Evolutionary conservation across 2,329 filamentous ascomycete genomes (phyloP), one percentile per base, ranked within the genome.

Genomic region (Penicillium sp.): DNA sequence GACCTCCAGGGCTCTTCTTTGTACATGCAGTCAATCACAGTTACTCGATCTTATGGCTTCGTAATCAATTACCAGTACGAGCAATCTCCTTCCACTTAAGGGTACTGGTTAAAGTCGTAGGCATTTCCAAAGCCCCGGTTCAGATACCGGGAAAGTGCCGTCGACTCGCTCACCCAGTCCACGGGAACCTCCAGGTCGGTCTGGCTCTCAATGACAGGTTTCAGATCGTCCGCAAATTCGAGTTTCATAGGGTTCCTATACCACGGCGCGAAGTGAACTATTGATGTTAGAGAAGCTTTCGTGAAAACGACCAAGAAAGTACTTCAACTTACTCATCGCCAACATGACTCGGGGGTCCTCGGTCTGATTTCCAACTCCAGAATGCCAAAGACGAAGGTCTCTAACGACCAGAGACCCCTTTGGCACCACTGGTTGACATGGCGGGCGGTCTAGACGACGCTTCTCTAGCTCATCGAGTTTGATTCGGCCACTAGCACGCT

Each of bases 301-400:
- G 24, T 3, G 4, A 21, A 9, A 42, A 21, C 3, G 33, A 13
- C 2, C 2, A 32, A 6, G 17, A 26, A 5, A n/a, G 2, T 13
- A 40, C 22, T 10, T 4, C 4, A 22, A 54, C 52, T 43, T 44
- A 57, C 53, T 78, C 69, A 79, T 73, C 31, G 77, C 78, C n/a
- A 82, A 63, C 79, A 82, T 82, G 17, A 81, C 72, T 24, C 79
- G 65, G 15, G 76, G 71, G 6, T 73, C 65, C 4, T 71, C 62
- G 1, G 74, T 76, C 37, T 64, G 58, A 56, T 84, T 83, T 1
- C 79, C 79, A 75, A 82, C 81, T 0, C 80, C 81, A 0, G 78
- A 79, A 61, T 84, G 80, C 80, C 81, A 84, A 5, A 82, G 72
- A 22, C 80, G 68, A 46, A 84, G 62, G 60, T 84, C 81, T 2